phyloP scores from a whole-genome alignment of 306 rosid genomes.

The Cicer arietinum region DNA sequence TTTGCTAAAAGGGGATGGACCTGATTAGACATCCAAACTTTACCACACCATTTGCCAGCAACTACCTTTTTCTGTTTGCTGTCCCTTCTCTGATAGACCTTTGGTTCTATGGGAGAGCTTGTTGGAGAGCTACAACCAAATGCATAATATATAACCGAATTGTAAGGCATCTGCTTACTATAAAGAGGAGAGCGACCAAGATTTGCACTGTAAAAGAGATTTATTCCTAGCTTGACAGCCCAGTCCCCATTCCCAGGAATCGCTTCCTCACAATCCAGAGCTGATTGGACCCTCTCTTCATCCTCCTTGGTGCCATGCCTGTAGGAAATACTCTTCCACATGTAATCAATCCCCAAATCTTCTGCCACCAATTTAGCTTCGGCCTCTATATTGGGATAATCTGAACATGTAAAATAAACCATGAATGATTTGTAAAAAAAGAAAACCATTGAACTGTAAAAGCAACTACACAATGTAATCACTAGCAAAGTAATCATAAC shows the following conservation, averaged over 20 bases:
- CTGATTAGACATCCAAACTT: slow-evolving; percentile 98
- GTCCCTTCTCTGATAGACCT: slow-evolving; percentile 73
- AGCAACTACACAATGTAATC: slow-evolving; percentile 31
- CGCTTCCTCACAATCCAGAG: slow-evolving; percentile 93
- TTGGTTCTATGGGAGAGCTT: slow-evolving; percentile 60
- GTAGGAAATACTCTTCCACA: slow-evolving; percentile 68
- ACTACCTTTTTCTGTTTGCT: slow-evolving; percentile 79
- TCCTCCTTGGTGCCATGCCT: slow-evolving; percentile 75
- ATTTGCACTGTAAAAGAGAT: slow-evolving; percentile 95
- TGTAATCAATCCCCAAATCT: slow-evolving; percentile 68
- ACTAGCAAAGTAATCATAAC: slow-evolving; percentile 19
- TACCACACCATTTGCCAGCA: slow-evolving; percentile 99
- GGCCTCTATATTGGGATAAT: slow-evolving; percentile 90
- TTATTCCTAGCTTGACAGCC: slow-evolving; percentile 97
- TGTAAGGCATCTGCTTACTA: slow-evolving; percentile 98
- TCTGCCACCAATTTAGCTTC: slow-evolving; percentile 78
- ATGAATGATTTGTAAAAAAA: slow-evolving; percentile 31
- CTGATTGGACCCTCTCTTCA: slow-evolving; percentile 77
- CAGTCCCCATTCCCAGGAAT: slow-evolving; percentile 90
- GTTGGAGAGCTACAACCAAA: slow-evolving; percentile 80
- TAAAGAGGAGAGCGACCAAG: slow-evolving; percentile 94
- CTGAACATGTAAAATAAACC: slow-evolving; percentile 51
- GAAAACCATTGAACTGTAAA: slow-evolving; percentile 32
- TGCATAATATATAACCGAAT: slow-evolving; percentile 86
- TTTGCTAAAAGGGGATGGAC: slow-evolving; percentile 84